A percentile compares a stretch with the other conserved stretches of the same genome.
phyloP scores from a whole-genome alignment of 2,329 filamentous ascomycete genomes.

The Aureobasidium sp. region DNA sequence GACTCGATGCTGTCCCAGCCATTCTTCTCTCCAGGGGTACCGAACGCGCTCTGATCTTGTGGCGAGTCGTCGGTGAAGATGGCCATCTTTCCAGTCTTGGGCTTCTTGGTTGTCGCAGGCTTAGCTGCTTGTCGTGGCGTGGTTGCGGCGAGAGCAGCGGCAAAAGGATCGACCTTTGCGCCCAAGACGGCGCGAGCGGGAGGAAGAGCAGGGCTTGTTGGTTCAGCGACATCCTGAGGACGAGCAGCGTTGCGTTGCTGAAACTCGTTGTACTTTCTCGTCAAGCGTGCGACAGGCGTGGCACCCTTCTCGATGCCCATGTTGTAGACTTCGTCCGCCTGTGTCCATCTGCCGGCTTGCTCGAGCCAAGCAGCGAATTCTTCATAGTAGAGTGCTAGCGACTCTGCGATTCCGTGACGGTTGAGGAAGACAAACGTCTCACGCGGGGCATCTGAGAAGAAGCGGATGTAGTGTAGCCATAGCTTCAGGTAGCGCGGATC shows the following conservation, averaged over 20 bases:
- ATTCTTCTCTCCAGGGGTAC: constrained; percentile 44
- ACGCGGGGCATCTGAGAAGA: constrained; percentile 88
- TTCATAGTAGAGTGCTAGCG: constrained; percentile 87
- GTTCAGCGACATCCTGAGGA: constrained; percentile 55
- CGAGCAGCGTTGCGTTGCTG: constrained; percentile 67
- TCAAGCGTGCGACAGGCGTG: constrained; percentile 68
- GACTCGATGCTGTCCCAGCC: constrained; percentile 93
- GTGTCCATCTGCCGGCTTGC: constrained; percentile 70
- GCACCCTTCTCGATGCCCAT: constrained; percentile 86
- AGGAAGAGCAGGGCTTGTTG: constrained; percentile 80
- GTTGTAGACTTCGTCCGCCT: constrained; percentile 90
- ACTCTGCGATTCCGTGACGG: constrained; percentile 79
- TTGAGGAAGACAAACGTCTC: constrained; percentile 90
- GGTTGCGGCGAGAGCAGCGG: constrained; percentile 43
- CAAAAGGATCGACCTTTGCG: constrained; percentile 79
- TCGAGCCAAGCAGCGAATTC: constrained; percentile 95
- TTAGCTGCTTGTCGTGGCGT: constrained; percentile 59
- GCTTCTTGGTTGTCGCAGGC: constrained; percentile 48
- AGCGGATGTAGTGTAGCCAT: constrained; percentile 88
- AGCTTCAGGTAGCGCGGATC: constrained; percentile 88
- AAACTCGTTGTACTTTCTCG: constrained; percentile 90
- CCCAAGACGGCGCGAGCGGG: constrained; percentile 75
- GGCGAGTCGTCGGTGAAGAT: constrained; percentile 70
- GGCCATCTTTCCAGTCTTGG: constrained; percentile 71
- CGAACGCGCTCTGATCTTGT: constrained; percentile 42